Evolutionary conservation across 1,139 yeast species (phyloP), one percentile per base, ranked within the genome.

Genomic region (Arxiozyma telluris): DNA sequence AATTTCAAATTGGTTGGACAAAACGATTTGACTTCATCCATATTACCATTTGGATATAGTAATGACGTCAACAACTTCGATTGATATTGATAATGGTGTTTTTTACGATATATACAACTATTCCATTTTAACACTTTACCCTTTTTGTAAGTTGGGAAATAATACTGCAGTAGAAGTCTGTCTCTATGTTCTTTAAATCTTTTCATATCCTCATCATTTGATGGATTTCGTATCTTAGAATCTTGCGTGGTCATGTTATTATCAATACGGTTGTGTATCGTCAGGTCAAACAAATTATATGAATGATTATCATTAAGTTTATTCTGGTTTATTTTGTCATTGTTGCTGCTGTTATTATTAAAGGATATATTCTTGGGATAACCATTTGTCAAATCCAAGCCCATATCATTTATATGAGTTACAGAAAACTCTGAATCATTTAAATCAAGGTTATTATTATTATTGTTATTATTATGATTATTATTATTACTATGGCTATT

Each of bases 51-150:
- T 41, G 61, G 55, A 27, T 64, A 64, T 67, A 69, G 66, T 27
- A 42, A 30, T 6, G 51, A 42, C 5, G 23, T 25, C 20, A 25
- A 30, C 34, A 49, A 41, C 8, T 27, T 34, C 7, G 51, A 49
- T 21, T 49, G 45, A 23, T 41, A 49, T 21, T 59, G 64, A 50
- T 67, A 68, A 8, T 60, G 54, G 3, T 61, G 58, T 18, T 56
- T 50, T 41, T 61, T 68, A 42, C 67, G 60, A 46, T 68, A 68
- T 5, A 68, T 59, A n/a, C 66, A 53, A 49, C 60, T 64, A 44
- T 67, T 67, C 66, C 70, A 60, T 52, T 63, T 67, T 21, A 68
- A 52, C 8, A 61, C 57, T 52, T 64, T 64, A 17, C 70, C 70
- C 51, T 60, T 64, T 27, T 60, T 62, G 44, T 66, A 64, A 46